Conservation (phyloP, 345 rosid species). For the Camelina sativa region DNA sequence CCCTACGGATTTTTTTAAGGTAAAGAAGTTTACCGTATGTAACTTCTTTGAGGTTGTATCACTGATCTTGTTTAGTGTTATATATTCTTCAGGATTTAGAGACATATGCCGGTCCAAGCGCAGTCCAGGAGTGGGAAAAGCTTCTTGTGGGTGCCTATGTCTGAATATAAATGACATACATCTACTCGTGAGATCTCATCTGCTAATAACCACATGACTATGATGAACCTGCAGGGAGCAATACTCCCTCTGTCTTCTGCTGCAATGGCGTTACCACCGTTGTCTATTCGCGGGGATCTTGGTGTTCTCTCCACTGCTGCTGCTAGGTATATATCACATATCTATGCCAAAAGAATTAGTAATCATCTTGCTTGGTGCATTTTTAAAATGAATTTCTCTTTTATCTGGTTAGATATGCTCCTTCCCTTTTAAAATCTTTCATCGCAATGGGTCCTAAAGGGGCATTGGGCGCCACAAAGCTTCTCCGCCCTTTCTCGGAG, state of each 20-base stretch:
- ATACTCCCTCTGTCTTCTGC: slow-evolving; percentile 90
- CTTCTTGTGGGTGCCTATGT: slow-evolving; percentile 65
- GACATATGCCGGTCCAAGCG: slow-evolving; percentile 76
- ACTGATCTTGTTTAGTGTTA: not conserved
- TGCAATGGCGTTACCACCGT: slow-evolving; percentile 92
- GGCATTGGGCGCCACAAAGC: slow-evolving; percentile 82
- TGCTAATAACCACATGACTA: slow-evolving; percentile 35
- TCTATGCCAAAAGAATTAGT: not conserved
- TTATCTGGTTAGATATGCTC: slow-evolving; percentile 55
- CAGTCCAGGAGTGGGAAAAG: slow-evolving; percentile 84
- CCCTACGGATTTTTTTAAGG: slow-evolving; percentile 93
- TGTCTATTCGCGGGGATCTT: slow-evolving; percentile 83
- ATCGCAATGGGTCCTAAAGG: slow-evolving; percentile 85
- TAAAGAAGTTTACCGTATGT: slow-evolving; percentile 27
- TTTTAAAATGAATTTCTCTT: not conserved
- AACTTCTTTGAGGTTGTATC: no score
- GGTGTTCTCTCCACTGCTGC: slow-evolving; percentile 91
- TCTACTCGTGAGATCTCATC: slow-evolving; percentile 35
- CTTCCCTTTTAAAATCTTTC: slow-evolving; percentile 80
- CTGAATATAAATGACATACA: slow-evolving; percentile 26
- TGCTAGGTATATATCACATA: slow-evolving; percentile 49
- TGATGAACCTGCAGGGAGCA: slow-evolving; percentile 63
- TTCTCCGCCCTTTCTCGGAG: slow-evolving; percentile 87
- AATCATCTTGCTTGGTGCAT: not conserved
- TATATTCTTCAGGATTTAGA: slow-evolving; percentile 69